Base-by-base conservation (phyloP, 257 asterid species). In the Capsicum chinense region DNA sequence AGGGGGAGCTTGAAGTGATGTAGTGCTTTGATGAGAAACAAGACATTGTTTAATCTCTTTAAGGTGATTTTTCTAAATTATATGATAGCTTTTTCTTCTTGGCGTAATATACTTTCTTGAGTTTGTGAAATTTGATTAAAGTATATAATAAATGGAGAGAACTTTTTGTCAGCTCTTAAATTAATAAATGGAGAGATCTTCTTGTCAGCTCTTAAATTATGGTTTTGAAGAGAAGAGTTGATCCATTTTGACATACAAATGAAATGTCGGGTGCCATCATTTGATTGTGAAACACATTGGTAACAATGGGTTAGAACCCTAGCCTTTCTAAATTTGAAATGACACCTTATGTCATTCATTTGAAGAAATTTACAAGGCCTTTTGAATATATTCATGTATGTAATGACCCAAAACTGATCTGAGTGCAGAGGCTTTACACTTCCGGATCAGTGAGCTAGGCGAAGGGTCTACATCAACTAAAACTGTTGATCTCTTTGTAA, bases 1-100 rank as follows among this genome's bases (percentile, higher is more conserved):
- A 90, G 97, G 90, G 91, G 98, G 92, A 95, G 91, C 90, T 91
- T 95, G 86, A 95, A 95, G 94, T 88, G 99, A 86, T 95, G 99
- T 90, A 94, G 97, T 86, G 98, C 98, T 88, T 90, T 94, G 89
- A 95, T 98, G 47, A 94, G 89, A 87, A 92, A 78, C 83, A 97
- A 93, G 90, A 95, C 99, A 81, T 87, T 95, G 88, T 94, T 91
- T 90, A 93, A 93, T 90, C 90, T 95, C 88, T 94, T 94, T 91
- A 94, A 94, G 99, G 99, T 95, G 88, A 56, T 89, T 66, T 33
- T 83, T 56, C 83, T 39, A 83, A 71, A 54, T 79, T 82, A 58
- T 42, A 66, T 56, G 83, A 15, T 82, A n/a, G 37, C 39, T 59
- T 68, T 56, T 54, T 48, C 66, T 67, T 64, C 70, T 39, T 80